These are phyloP conservation scores for Tetragonia tetragonoides DNA, from an alignment of 148 eudicot species.

Conservation along the genomic window DNA sequence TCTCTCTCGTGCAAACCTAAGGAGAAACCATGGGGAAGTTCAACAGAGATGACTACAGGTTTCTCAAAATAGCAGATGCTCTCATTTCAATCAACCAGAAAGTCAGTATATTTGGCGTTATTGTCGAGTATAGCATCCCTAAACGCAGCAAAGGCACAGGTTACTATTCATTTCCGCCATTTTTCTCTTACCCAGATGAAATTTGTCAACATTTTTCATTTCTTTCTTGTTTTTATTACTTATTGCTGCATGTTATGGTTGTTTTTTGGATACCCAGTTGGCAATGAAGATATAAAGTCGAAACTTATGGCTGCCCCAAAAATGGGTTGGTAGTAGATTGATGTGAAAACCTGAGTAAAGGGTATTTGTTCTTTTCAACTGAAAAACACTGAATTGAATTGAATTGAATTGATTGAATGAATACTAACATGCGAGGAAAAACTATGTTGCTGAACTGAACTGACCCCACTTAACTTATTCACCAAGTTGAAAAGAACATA, in stretches of 20 bases:
- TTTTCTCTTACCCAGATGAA: too few relatives aligned
- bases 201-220: neutral
- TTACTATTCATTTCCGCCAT: constrained; percentile 5
- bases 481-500: too few relatives aligned
- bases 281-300: constrained; percentile 25
- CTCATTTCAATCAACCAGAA: constrained; percentile 46
- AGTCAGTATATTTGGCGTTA: constrained; percentile 64
- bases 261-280: neutral
- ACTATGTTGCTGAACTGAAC: too few relatives aligned
- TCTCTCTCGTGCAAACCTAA: neutral
- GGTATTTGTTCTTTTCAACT: neutral
- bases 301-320: constrained; percentile 26
- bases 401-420: too few relatives aligned
- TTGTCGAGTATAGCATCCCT: constrained; percentile 55
- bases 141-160: constrained; percentile 73
- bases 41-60: constrained; percentile 47
- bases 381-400: too few relatives aligned
- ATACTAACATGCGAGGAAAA: too few relatives aligned
- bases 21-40: constrained; percentile 7
- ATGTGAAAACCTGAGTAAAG: constrained; percentile 13
- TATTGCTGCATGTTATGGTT: neutral
- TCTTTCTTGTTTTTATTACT: neutral
- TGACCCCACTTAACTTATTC: too few relatives aligned
- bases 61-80: constrained; percentile 55
- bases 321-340: constrained; percentile 26